Conservation (phyloP, 2,329 filamentous ascomycete species). For the Daldinia eschscholtzii region DNA sequence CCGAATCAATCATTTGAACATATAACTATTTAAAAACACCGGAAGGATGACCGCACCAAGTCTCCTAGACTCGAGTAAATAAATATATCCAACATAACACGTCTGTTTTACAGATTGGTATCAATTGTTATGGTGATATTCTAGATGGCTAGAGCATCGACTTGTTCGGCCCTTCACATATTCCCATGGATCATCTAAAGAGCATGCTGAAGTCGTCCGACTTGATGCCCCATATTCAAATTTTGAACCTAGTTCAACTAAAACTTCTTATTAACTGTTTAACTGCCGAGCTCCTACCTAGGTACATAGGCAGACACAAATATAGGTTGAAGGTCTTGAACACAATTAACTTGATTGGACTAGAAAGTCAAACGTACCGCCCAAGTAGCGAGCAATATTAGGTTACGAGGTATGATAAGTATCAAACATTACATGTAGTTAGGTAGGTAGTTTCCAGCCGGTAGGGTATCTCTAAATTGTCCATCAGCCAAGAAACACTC, state of each 20-base stretch:
- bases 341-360: not conserved
- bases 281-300: not conserved
- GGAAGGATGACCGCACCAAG: too few species aligned
- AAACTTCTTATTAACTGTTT: not conserved
- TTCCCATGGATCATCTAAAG: not conserved
- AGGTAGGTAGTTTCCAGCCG: not conserved
- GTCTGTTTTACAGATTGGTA: not conserved
- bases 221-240: not conserved
- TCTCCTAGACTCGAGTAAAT: too few species aligned
- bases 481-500: not conserved
- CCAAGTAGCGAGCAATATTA: not conserved
- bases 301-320: not conserved
- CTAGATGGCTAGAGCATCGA: not conserved
- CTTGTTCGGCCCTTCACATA: not conserved
- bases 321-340: not conserved
- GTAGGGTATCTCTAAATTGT: not conserved
- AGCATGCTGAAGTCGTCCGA: not conserved
- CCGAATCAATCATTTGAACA: too few species aligned
- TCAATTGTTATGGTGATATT: not conserved
- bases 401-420: not conserved
- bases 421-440: not conserved
- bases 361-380: not conserved
- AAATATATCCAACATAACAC: too few species aligned
- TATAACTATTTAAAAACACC: too few species aligned
- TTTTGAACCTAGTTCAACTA: not conserved